A percentile compares a stretch with the other conserved stretches of the same genome.
Evolutionary conservation across 129 eudicot genomes (phyloP).

Genomic region (Centella asiatica): DNA sequence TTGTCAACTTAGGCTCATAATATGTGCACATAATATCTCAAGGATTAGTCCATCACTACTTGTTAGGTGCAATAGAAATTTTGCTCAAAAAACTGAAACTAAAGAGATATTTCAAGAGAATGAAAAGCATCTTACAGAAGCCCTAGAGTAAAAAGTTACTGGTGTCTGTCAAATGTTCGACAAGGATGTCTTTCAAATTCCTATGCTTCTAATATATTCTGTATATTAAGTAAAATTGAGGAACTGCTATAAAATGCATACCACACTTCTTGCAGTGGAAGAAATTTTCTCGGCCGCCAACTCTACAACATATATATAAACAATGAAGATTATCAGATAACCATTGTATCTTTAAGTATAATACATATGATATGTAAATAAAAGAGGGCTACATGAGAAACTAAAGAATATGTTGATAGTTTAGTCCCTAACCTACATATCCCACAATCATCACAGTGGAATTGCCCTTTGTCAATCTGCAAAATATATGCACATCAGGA

Average conservation of each 20-base stretch:
- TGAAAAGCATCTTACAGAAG: too few species aligned
- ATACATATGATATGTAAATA: neutral
- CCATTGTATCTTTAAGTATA: neutral
- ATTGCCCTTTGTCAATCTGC: conserved; percentile 72
- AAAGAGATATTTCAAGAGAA: too few species aligned
- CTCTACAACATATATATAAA: conserved; percentile 32
- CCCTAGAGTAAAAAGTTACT: too few species aligned
- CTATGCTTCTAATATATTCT: too few species aligned
- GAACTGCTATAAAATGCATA: conserved; percentile 21
- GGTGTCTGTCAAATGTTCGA: too few species aligned
- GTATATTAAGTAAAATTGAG: neutral
- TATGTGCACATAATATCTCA: too few species aligned
- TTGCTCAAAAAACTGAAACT: too few species aligned
- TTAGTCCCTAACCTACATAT: conserved; percentile 73
- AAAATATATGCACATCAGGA: conserved; percentile 10
- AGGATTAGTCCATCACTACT: too few species aligned
- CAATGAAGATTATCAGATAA: conserved; percentile 1
- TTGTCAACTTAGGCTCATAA: too few species aligned
- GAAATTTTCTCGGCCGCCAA: conserved; percentile 85
- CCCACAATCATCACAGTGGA: conserved; percentile 96
- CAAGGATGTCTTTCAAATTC: neutral
- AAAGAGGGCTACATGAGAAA: neutral
- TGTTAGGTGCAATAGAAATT: too few species aligned
- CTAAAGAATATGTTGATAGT: neutral
- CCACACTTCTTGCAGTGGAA: conserved; percentile 96